Evolutionary conservation across 1,284 basidiomycete species (phyloP).

Genomic region (Apiotrichum gracile): DNA sequence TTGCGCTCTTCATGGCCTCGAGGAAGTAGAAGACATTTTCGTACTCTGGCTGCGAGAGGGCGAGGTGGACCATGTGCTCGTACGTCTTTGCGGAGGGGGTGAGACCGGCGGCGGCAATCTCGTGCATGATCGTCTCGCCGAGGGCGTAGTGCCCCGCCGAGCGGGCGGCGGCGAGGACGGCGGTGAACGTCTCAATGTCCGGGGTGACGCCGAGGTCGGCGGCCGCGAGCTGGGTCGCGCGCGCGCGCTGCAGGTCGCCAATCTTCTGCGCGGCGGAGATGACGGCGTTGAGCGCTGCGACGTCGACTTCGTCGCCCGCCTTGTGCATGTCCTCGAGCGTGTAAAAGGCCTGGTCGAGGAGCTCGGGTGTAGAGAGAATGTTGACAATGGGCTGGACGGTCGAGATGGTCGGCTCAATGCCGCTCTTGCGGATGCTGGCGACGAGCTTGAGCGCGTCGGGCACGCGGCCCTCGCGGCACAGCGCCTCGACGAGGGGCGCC

Average conservation of each 20-base stretch:
- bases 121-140: conserved; percentile 35
- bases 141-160: conserved; percentile 25
- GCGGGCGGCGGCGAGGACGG: conserved; percentile 62
- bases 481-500: conserved; percentile 42
- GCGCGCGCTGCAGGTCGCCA: conserved; percentile 66
- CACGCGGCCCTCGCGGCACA: conserved; percentile 36
- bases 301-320: conserved; percentile 54
- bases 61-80: conserved; percentile 61
- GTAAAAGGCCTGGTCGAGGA: conserved; percentile 62
- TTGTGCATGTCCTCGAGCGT: conserved; percentile 58
- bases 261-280: conserved; percentile 59
- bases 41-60: conserved; percentile 63
- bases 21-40: conserved; percentile 83
- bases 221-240: conserved; percentile 66
- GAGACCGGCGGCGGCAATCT: conserved; percentile 42
- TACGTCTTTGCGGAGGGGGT: conserved; percentile 59
- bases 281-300: conserved; percentile 60
- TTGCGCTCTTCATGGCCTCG: conserved; percentile 71
- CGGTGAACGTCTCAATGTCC: conserved; percentile 62
- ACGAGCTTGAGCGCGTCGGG: conserved; percentile 39
- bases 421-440: conserved; percentile 26
- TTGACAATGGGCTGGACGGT: conserved; percentile 51
- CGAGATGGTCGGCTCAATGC: conserved; percentile 26
- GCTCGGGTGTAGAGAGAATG: conserved; percentile 52
- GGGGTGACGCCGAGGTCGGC: conserved; percentile 56